Conservation (phyloP, 2,329 filamentous ascomycete genomes). For the Fusarium sp. region DNA sequence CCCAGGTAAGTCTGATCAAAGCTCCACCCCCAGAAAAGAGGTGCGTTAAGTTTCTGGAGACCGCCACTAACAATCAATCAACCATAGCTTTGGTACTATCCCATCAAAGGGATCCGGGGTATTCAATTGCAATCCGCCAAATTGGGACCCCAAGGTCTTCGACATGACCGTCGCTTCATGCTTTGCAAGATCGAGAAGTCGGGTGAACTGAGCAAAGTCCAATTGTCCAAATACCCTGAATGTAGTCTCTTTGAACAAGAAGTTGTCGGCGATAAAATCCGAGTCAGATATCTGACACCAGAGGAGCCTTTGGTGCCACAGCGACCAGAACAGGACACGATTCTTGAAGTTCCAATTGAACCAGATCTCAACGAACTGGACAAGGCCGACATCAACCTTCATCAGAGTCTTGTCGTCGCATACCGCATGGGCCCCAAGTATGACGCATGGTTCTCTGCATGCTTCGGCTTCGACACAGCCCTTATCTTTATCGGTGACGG, state of each 20-base stretch:
- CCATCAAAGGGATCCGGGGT: slow-evolving; percentile 80
- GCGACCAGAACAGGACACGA: slow-evolving; percentile 54
- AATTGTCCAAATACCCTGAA: slow-evolving; percentile 69
- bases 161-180: slow-evolving; percentile 80
- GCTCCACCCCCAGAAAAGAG: not conserved
- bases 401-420: slow-evolving; percentile 70
- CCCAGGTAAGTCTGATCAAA: slow-evolving; percentile 42
- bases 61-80: slow-evolving; percentile 11
- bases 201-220: slow-evolving; percentile 68
- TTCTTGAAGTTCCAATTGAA: slow-evolving; percentile 70
- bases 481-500: slow-evolving; percentile 77
- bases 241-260: slow-evolving; percentile 76
- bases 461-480: slow-evolving; percentile 73
- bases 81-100: slow-evolving; percentile 75
- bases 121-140: slow-evolving; percentile 67
- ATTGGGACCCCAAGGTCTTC: slow-evolving; percentile 74
- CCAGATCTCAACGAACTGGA: slow-evolving; percentile 65
- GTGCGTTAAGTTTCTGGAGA: not conserved
- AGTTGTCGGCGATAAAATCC: slow-evolving; percentile 60
- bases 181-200: slow-evolving; percentile 68
- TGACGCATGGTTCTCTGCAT: slow-evolving; percentile 77
- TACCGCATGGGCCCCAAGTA: slow-evolving; percentile 75
- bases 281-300: slow-evolving; percentile 62
- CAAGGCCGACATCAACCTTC: slow-evolving; percentile 69
- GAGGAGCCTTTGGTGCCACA: slow-evolving; percentile 58